Evolutionary conservation across 2,329 filamentous ascomycete genomes (phyloP).

Genomic region (Pyrenochaeta sp.): DNA sequence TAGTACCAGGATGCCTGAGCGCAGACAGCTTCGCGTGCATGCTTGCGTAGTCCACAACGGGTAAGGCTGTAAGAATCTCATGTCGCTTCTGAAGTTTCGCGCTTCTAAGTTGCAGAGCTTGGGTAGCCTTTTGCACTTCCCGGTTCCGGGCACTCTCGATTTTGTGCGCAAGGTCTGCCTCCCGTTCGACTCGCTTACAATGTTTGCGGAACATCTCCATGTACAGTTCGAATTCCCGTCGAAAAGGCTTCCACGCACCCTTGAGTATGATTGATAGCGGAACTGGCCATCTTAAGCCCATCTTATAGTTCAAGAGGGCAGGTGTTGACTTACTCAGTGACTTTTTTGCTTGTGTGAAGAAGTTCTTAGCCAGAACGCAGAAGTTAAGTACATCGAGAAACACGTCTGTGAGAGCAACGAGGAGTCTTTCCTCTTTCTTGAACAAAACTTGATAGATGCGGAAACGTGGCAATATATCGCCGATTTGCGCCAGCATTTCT

Average conservation of each 20-base stretch:
- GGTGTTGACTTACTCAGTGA: slow-evolving; percentile 9
- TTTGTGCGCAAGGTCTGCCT: slow-evolving; percentile 26
- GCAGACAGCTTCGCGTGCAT: slow-evolving; percentile 14
- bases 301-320: not conserved
- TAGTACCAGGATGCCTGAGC: slow-evolving; percentile 21
- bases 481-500: slow-evolving; percentile 31
- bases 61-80: slow-evolving; percentile 12
- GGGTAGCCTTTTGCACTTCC: slow-evolving; percentile 22
- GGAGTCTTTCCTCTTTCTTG: slow-evolving; percentile 23
- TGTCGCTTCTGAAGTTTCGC: slow-evolving; percentile 12
- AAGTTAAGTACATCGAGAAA: slow-evolving; percentile 28
- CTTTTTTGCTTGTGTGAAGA: slow-evolving; percentile 18
- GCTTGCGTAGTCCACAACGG: slow-evolving; percentile 17
- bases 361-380: slow-evolving; percentile 21
- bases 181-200: slow-evolving; percentile 21
- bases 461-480: slow-evolving; percentile 25
- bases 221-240: slow-evolving; percentile 18
- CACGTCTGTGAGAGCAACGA: slow-evolving; percentile 17
- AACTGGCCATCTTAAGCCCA: slow-evolving; percentile 7
- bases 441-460: slow-evolving; percentile 27
- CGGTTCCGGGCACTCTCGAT: slow-evolving; percentile 20
- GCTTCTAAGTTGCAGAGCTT: slow-evolving; percentile 16
- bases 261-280: slow-evolving; percentile 18
- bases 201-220: slow-evolving; percentile 23
- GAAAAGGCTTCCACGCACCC: slow-evolving; percentile 26